These are phyloP conservation scores for Melampsora americana DNA, from an alignment of 1,284 basidiomycete species.

Conservation along the genomic window DNA sequence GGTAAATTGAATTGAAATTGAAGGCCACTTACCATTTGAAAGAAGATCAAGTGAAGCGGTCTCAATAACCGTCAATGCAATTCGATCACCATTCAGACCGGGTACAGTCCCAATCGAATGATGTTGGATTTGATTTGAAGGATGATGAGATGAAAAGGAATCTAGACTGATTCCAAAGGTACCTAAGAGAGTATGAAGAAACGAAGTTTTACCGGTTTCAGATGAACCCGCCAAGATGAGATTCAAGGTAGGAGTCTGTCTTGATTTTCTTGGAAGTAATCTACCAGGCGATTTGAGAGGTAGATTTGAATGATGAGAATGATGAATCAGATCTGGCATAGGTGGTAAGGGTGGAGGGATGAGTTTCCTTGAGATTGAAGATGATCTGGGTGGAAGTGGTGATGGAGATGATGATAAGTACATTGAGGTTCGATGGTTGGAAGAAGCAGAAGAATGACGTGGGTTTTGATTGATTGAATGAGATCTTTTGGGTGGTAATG, in stretches of 20 bases:
- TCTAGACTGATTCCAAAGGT: slow-evolving; percentile 20
- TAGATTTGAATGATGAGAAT: neutral
- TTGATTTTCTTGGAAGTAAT: slow-evolving; percentile 1
- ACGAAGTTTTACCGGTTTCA: slow-evolving; percentile 31
- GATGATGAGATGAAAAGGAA: neutral
- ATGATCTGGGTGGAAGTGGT: neutral
- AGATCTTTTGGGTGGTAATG: neutral
- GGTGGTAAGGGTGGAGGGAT: neutral
- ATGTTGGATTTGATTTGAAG: neutral
- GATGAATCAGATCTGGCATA: neutral
- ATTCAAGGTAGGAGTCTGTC: slow-evolving; percentile 37
- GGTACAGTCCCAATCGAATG: neutral
- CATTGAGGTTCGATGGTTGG: neutral
- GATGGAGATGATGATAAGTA: neutral
- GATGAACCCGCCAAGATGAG: slow-evolving; percentile 22
- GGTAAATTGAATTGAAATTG: too few relatives aligned
- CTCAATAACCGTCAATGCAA: slow-evolving; percentile 23
- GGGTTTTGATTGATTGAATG: neutral
- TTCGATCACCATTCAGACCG: slow-evolving; percentile 19
- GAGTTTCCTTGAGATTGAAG: neutral
- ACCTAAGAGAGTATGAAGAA: slow-evolving; percentile 24
- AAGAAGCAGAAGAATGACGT: neutral
- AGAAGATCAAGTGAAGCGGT: slow-evolving; percentile 37
- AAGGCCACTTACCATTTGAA: slow-evolving; percentile 28
- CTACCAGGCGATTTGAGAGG: neutral